These are phyloP conservation scores for Colletotrichum lindemuthianum DNA, from an alignment of 2,329 filamentous ascomycete genomes.

Conservation along the genomic window DNA sequence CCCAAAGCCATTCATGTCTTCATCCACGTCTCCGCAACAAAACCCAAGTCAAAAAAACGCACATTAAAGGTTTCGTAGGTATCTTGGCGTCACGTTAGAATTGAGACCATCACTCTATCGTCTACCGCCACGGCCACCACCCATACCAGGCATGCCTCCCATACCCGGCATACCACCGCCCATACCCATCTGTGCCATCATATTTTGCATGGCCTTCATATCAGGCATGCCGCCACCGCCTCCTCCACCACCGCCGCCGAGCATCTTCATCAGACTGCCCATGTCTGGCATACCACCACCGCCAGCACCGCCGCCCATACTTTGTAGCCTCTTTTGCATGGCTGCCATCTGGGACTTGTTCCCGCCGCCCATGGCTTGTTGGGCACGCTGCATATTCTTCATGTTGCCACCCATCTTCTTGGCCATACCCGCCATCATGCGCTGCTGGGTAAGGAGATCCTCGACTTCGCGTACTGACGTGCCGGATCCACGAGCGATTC, in stretches of 20 bases:
- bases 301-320: slow-evolving; percentile 82
- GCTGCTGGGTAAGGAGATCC: slow-evolving; percentile 95
- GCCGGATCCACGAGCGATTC: slow-evolving; percentile 88
- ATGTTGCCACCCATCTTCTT: slow-evolving; percentile 99
- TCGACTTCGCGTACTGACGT: slow-evolving; percentile 94
- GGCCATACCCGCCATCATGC: slow-evolving; percentile 99
- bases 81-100: background rate
- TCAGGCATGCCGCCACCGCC: slow-evolving; percentile 71
- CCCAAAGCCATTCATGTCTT: slow-evolving; percentile 5
- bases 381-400: slow-evolving; percentile 96
- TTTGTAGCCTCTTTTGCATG: slow-evolving; percentile 95
- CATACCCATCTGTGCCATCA: slow-evolving; percentile 80
- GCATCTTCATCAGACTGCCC: slow-evolving; percentile 89
- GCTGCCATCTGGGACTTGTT: slow-evolving; percentile 94
- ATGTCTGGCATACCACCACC: slow-evolving; percentile 61
- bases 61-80: no score
- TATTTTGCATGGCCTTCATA: slow-evolving; percentile 81
- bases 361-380: slow-evolving; percentile 88
- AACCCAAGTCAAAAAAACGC: no score
- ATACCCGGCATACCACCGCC: slow-evolving; percentile 49
- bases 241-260: slow-evolving; percentile 79
- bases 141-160: slow-evolving; percentile 78
- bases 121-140: slow-evolving; percentile 65
- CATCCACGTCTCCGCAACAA: slow-evolving; percentile 4
- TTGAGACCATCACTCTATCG: slow-evolving; percentile 69